Conservation (phyloP, 345 rosid species). For the Bruguiera sexangula region DNA sequence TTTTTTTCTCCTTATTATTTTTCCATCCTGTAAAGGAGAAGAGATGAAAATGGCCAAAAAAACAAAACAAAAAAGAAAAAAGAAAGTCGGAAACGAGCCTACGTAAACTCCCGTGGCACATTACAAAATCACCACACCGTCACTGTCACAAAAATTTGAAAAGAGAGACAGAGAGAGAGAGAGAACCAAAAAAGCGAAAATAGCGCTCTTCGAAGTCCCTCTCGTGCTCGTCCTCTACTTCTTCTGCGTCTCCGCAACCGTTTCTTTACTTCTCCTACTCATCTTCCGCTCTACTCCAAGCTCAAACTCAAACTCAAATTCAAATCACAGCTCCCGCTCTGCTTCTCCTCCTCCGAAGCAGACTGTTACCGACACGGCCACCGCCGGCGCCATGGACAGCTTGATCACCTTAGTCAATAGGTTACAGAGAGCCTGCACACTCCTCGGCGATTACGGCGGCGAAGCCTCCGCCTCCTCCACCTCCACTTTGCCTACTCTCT, state of each 20-base stretch:
- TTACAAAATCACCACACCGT: not conserved
- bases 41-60: too few species aligned
- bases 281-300: constrained; percentile 8
- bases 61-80: too few species aligned
- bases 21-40: too few species aligned
- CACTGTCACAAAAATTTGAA: not conserved
- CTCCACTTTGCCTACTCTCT: constrained; percentile 51
- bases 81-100: not conserved
- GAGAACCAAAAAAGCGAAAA: not conserved
- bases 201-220: constrained; percentile 1
- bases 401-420: constrained; percentile 55
- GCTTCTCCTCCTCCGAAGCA: not conserved
- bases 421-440: constrained; percentile 57
- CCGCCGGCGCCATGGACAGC: constrained; percentile 43
- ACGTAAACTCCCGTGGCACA: not conserved
- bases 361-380: not conserved
- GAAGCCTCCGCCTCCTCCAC: constrained; percentile 4
- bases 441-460: constrained; percentile 55
- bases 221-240: not conserved
- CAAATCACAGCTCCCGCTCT: not conserved
- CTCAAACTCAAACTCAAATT: not conserved
- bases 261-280: constrained; percentile 11
- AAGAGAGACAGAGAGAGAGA: not conserved
- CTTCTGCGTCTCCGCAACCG: constrained; percentile 9
- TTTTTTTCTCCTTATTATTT: too few species aligned